Conservation (phyloP, 1,284 basidiomycete species). For the Apiotrichum montevideense region DNA sequence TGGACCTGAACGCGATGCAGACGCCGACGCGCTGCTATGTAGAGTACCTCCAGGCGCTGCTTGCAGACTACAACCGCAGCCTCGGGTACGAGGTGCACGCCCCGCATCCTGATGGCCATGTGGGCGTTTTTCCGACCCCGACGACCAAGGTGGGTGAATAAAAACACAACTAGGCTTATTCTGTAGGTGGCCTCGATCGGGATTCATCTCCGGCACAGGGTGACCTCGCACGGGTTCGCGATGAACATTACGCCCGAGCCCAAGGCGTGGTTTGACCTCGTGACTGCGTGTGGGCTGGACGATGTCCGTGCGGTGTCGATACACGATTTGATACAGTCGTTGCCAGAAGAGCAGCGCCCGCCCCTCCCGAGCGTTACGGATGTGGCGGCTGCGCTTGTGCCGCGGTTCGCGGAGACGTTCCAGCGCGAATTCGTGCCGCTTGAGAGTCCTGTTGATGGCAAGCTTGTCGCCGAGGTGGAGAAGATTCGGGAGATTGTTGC, state of each 20-base stretch:
- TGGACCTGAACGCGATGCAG: constrained; percentile 65
- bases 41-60: constrained; percentile 47
- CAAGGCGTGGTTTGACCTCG: constrained; percentile 71
- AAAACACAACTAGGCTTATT: constrained; percentile 44
- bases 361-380: constrained; percentile 21
- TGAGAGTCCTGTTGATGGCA: not conserved
- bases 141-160: constrained; percentile 39
- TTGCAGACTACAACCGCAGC: constrained; percentile 36
- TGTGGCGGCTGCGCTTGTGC: constrained; percentile 29
- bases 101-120: constrained; percentile 48
- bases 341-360: not conserved
- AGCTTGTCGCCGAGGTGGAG: constrained; percentile 18
- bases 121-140: constrained; percentile 43
- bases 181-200: constrained; percentile 87
- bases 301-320: constrained; percentile 62
- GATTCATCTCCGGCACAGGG: constrained; percentile 87
- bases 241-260: constrained; percentile 82
- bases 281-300: constrained; percentile 88
- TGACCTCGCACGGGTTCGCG: constrained; percentile 92
- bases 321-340: constrained; percentile 32
- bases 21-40: constrained; percentile 51
- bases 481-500: constrained; percentile 25
- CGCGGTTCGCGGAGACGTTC: constrained; percentile 37
- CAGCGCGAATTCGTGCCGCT: constrained; percentile 28
- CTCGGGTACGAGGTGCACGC: constrained; percentile 34